Percentiles rank a stretch among this genome's conserved stretches.
phyloP scores from a whole-genome alignment of 345 rosid genomes.

The Eutrema heterophyllum region DNA sequence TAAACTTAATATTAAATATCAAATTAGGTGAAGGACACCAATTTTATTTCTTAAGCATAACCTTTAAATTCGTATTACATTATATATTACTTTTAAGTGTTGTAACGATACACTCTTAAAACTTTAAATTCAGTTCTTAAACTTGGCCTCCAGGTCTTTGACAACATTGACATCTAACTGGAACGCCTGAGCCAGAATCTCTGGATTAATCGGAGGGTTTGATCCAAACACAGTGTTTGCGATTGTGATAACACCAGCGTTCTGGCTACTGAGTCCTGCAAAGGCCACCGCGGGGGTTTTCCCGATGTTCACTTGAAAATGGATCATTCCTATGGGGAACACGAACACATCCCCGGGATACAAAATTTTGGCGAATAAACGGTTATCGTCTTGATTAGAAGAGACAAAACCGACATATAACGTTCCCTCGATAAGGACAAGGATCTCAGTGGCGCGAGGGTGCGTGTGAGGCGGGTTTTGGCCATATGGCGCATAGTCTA shows the following conservation, averaged over 20 bases:
- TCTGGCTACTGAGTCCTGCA: no score
- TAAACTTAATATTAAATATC: no score
- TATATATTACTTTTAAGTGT: neutral
- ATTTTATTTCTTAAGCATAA: no score
- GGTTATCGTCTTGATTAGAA: constrained; percentile 28
- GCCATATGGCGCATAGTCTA: neutral
- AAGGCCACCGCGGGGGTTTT: constrained; percentile 7
- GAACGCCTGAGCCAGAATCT: constrained; percentile 32
- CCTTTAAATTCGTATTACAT: neutral
- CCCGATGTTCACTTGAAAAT: constrained; percentile 6
- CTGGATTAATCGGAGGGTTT: constrained; percentile 28
- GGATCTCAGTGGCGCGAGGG: constrained; percentile 16
- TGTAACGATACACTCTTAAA: neutral
- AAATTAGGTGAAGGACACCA: no score
- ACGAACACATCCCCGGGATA: constrained; percentile 19
- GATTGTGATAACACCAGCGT: neutral
- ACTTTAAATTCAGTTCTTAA: neutral
- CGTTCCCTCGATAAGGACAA: constrained; percentile 29
- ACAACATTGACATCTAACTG: constrained; percentile 27
- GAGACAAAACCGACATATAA: constrained; percentile 37
- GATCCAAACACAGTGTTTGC: constrained; percentile 32
- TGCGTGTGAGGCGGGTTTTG: neutral
- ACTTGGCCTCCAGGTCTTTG: constrained; percentile 29
- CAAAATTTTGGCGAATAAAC: constrained; percentile 24
- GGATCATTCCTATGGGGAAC: constrained; percentile 29